Base-by-base conservation (phyloP, 108 stramenopile genomes). In the Pelagomonas calceolata region DNA sequence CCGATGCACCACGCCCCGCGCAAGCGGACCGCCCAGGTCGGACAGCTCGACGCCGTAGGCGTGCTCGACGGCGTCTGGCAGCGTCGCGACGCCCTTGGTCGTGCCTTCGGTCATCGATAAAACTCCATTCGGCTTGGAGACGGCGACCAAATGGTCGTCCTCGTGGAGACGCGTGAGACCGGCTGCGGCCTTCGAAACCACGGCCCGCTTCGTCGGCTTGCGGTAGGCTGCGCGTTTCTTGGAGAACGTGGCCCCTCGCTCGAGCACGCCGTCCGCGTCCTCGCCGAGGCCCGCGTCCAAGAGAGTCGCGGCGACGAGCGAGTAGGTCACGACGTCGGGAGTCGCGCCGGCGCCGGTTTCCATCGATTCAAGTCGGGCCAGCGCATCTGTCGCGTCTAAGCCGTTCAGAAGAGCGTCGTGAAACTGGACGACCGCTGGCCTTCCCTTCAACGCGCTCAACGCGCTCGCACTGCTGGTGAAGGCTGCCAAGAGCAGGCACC, bases 71-170 rank as follows among this genome's bases (percentile, higher is more conserved):
- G 88, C 87, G 73, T 89, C 90, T 72, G 85, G 85, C 35, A 91
- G 75, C 72, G 84, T 86, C 31, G 86, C 76, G 60, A 88, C 87
- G 18, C 64, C 36, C 63, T 31, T 4, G 32, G 89, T 91, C 29
- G 67, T 84, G 36, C 72, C 78, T 16, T 45, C 77, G 63, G 89
- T 87, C 79, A 79, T 82, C 51, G 88, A 89, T 0, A 83, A 75
- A 69, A 88, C 77, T 0, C 90, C 90, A 36, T 81, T 82, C 15
- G 90, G 88, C 70, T 91, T 91, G 73, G 78, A 74, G 31, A 91
- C 32, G 17, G 85, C 81, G 32, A 86, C 32, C 36, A 81, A 70
- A n/a, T 87, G 81, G 34, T 84, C 75, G 4, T 82, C 79, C 68
- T 91, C 86, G 34, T 84, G 64, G 33, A 91, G 71, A 32, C 26